Conservation (phyloP, 306 rosid species). For the Vigna mungo region DNA sequence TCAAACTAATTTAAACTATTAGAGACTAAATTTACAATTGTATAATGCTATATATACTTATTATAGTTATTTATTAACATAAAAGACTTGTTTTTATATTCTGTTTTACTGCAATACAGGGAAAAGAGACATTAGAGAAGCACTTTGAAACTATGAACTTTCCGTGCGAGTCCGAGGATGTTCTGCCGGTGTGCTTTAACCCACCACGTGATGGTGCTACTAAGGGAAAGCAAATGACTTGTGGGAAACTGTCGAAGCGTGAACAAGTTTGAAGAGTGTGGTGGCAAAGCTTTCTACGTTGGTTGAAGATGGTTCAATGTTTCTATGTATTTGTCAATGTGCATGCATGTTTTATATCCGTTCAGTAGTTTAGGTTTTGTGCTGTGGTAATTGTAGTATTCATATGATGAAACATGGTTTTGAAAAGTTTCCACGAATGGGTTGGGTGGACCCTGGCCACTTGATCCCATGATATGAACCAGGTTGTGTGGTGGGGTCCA, state of each 20-base stretch:
- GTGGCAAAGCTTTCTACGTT: not conserved
- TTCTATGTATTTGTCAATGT: not conserved
- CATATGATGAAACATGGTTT: not conserved
- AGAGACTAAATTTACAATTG: too few species aligned
- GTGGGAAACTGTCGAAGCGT: slow-evolving; percentile 39
- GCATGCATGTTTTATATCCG: not conserved
- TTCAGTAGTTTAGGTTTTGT: not conserved
- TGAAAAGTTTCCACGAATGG: not conserved
- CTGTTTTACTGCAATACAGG: slow-evolving; percentile 40
- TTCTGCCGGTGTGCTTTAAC: slow-evolving; percentile 56
- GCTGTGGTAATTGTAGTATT: not conserved
- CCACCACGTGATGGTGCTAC: slow-evolving; percentile 64
- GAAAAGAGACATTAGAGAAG: slow-evolving; percentile 45
- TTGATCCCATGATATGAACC: not conserved
- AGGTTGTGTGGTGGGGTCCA: slow-evolving; percentile 71
- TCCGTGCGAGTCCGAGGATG: slow-evolving; percentile 46
- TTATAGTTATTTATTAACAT: not conserved
- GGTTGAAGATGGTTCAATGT: not conserved
- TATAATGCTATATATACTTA: too few species aligned
- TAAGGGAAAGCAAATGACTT: not conserved
- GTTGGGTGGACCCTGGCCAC: slow-evolving; percentile 78
- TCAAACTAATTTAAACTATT: too few species aligned
- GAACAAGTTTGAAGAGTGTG: not conserved
- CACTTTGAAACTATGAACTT: slow-evolving; percentile 59
- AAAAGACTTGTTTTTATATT: not conserved